phyloP scores from a whole-genome alignment of 2,329 filamentous ascomycete species.

The Bipolaris bicolor region DNA sequence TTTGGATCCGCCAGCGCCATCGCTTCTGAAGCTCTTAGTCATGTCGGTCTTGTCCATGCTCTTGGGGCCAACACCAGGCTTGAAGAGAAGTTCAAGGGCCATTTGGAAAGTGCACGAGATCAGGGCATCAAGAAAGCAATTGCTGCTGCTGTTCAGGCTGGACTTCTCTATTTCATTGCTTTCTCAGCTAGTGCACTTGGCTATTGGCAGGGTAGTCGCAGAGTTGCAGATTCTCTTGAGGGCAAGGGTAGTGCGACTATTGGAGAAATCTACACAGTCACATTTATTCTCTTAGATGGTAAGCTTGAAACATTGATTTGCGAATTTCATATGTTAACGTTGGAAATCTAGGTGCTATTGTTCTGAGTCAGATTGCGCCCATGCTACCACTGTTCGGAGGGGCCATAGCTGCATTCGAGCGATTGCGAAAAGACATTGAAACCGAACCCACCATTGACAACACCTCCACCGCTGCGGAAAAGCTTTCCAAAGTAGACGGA shows the following conservation, averaged over 20 bases:
- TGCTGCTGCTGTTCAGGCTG: constrained; percentile 63
- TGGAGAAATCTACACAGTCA: constrained; percentile 61
- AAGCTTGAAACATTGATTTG: constrained; percentile 3
- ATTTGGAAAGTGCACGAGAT: constrained; percentile 58
- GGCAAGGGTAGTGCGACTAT: constrained; percentile 43
- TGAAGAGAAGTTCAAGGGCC: constrained; percentile 64
- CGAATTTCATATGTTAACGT: not conserved
- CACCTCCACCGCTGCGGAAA: constrained; percentile 38
- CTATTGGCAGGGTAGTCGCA: constrained; percentile 70
- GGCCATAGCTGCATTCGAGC: constrained; percentile 62
- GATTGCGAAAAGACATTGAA: constrained; percentile 65
- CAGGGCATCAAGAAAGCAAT: constrained; percentile 65
- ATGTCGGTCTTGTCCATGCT: constrained; percentile 67
- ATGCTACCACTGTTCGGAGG: constrained; percentile 59
- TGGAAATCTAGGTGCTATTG: constrained; percentile 49
- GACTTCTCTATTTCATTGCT: constrained; percentile 69
- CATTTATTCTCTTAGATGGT: constrained; percentile 62
- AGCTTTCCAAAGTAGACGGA: constrained; percentile 54
- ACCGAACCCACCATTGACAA: constrained; percentile 50
- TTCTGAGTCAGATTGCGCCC: constrained; percentile 55
- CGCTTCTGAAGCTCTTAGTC: constrained; percentile 66
- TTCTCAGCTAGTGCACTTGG: constrained; percentile 71
- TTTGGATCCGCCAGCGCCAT: constrained; percentile 66
- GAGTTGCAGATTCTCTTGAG: constrained; percentile 55
- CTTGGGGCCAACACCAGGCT: constrained; percentile 66